A percentile compares a stretch with the other conserved stretches of the same genome.
Conservation (phyloP, 2,329 filamentous ascomycete genomes). For the Pseudofabraea citricarpa region DNA sequence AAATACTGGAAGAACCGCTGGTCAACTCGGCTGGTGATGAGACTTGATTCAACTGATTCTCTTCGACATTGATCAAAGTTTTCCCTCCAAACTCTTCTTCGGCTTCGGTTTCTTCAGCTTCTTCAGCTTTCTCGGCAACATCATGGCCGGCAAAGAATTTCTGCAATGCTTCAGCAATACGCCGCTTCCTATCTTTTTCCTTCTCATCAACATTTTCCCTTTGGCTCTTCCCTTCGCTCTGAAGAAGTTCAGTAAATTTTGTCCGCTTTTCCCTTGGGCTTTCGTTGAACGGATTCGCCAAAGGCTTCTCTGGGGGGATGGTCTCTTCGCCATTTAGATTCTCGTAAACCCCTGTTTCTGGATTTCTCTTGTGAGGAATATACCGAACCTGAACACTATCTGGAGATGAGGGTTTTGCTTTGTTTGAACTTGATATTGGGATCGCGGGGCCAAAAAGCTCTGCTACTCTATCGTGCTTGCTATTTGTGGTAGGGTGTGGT, state of each 20-base stretch:
- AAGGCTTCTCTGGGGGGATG: slow-evolving; percentile 11
- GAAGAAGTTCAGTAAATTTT: slow-evolving; percentile 17
- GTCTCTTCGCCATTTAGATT: slow-evolving; percentile 16
- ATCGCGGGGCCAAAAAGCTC: slow-evolving; percentile 16
- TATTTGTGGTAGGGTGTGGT: background rate
- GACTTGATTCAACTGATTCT: too few relatives aligned
- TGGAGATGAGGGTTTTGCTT: slow-evolving; percentile 18
- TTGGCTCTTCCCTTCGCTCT: background rate
- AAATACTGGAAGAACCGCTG: slow-evolving; percentile 11
- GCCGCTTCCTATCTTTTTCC: too few relatives aligned
- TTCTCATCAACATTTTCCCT: background rate
- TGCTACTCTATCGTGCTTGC: slow-evolving; percentile 4
- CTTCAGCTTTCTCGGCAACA: background rate
- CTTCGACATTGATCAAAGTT: slow-evolving; percentile 13
- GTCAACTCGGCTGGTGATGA: slow-evolving; percentile 11
- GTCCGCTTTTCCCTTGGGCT: too few relatives aligned
- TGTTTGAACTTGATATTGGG: slow-evolving; percentile 14
- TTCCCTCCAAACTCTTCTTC: too few relatives aligned
- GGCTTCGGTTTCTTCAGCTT: background rate
- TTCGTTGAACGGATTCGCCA: slow-evolving; percentile 23
- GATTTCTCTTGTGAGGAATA: slow-evolving; percentile 21
- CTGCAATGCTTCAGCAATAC: background rate
- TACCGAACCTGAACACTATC: slow-evolving; percentile 17
- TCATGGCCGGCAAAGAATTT: background rate
- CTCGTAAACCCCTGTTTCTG: slow-evolving; percentile 15